Evolutionary conservation across 345 rosid species (phyloP).

Genomic region (Cardamine occulta): DNA sequence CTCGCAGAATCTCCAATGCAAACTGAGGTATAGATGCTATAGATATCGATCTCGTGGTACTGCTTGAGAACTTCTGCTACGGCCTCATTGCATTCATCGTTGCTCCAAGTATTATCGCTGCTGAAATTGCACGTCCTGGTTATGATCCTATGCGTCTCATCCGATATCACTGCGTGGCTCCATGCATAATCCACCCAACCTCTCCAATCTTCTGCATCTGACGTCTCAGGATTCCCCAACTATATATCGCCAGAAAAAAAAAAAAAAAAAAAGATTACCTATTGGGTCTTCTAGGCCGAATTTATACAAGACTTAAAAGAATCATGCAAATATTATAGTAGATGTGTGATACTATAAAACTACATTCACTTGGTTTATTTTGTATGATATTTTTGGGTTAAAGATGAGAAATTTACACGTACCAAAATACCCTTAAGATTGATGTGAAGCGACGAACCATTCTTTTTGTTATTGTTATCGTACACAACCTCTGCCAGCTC

Average conservation of each 20-base stretch:
- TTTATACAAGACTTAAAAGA: neutral
- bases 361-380: neutral
- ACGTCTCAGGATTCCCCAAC: conserved; percentile 98
- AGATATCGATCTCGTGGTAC: conserved; percentile 85
- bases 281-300: neutral
- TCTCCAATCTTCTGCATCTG: conserved; percentile 88
- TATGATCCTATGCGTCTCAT: conserved; percentile 75
- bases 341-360: neutral
- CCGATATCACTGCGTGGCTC: conserved; percentile 99
- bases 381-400: neutral
- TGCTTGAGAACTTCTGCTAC: conserved; percentile 74
- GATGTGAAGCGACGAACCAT: conserved; percentile 55
- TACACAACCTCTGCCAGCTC: conserved; percentile 62
- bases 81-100: conserved; percentile 63
- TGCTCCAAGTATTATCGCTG: conserved; percentile 73
- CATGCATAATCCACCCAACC: conserved; percentile 98
- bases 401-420: conserved; percentile 27
- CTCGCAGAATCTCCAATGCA: conserved; percentile 59
- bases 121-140: conserved; percentile 82
- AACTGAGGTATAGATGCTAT: conserved; percentile 81
- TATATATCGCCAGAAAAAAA: conserved; percentile 20
- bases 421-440: conserved; percentile 90
- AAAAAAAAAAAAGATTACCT: neutral
- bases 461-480: conserved; percentile 66
- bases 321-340: neutral